These are phyloP conservation scores for Diaporthe amygdali DNA, from an alignment of 2,329 filamentous ascomycete species.

Conservation along the genomic window DNA sequence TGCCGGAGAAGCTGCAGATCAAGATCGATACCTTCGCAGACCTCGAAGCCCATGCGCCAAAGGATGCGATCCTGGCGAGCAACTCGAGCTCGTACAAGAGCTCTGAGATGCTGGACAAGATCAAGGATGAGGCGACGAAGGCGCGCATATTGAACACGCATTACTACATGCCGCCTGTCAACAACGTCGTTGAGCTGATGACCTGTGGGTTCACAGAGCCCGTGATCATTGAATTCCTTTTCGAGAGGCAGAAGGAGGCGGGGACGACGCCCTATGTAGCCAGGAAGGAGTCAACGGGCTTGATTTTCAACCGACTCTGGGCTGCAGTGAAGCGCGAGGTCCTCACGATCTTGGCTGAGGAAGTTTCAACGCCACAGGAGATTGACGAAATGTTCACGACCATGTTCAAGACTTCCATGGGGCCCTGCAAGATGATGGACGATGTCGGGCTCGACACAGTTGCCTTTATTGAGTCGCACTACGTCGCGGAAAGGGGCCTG, in stretches of 20 bases:
- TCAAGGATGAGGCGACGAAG: conserved; percentile 41
- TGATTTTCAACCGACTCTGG: conserved; percentile 43
- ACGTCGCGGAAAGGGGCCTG: conserved; percentile 48
- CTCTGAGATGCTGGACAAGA: conserved; percentile 49
- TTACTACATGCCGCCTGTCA: conserved; percentile 39
- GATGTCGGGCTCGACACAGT: conserved; percentile 39
- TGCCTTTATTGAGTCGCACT: conserved; percentile 34
- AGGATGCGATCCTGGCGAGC: conserved; percentile 53
- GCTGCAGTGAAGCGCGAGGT: conserved; percentile 41
- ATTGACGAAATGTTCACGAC: conserved; percentile 31
- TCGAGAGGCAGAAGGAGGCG: conserved; percentile 32
- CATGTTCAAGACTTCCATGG: conserved; percentile 29
- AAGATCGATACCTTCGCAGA: conserved; percentile 54
- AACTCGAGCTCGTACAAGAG: conserved; percentile 60
- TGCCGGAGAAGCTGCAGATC: conserved; percentile 54
- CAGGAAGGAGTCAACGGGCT: conserved; percentile 36
- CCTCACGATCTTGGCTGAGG: conserved; percentile 37
- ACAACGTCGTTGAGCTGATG: conserved; percentile 41
- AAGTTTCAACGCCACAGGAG: conserved; percentile 36
- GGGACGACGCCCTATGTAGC: conserved; percentile 34
- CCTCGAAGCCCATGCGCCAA: conserved; percentile 46
- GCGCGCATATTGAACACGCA: conserved; percentile 39
- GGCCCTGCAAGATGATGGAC: conserved; percentile 39
- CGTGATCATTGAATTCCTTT: conserved; percentile 36
- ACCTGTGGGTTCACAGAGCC: conserved; percentile 36